Percentiles rank a stretch among this genome's conserved stretches.
phyloP scores from a whole-genome alignment of 345 rosid species.

The Turnera subulata region DNA sequence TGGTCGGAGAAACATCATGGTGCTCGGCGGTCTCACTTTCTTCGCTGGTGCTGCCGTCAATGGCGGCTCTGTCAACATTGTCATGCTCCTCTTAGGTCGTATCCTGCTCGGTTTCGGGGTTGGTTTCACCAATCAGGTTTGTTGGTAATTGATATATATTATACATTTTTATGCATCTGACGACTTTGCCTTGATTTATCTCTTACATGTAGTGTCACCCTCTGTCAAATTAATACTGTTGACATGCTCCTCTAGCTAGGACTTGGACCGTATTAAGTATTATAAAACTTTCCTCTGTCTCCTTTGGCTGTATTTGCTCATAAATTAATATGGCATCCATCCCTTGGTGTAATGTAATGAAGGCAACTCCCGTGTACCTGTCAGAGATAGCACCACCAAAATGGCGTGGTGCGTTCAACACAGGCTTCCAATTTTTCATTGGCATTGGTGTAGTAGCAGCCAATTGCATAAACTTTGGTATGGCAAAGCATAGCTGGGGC shows the following conservation, averaged over 20 bases:
- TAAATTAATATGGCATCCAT: too few relatives aligned
- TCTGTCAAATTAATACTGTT: too few relatives aligned
- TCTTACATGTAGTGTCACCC: too few relatives aligned
- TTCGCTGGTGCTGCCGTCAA: slow-evolving; percentile 68
- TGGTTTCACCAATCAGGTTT: slow-evolving; percentile 87
- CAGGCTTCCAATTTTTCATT: slow-evolving; percentile 74
- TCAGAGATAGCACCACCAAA: slow-evolving; percentile 81
- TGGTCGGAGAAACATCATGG: slow-evolving; percentile 70
- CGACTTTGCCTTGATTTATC: too few relatives aligned
- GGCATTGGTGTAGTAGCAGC: slow-evolving; percentile 66
- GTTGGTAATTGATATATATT: too few relatives aligned
- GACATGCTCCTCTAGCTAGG: too few relatives aligned
- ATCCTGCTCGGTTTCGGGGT: slow-evolving; percentile 83
- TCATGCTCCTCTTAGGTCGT: slow-evolving; percentile 82
- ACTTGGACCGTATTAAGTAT: too few relatives aligned
- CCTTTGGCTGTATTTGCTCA: too few relatives aligned
- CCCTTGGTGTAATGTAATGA: too few relatives aligned
- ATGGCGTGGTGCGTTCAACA: slow-evolving; percentile 86
- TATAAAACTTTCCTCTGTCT: too few relatives aligned
- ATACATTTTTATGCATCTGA: too few relatives aligned
- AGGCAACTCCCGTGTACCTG: slow-evolving; percentile 85
- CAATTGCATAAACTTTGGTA: slow-evolving; percentile 53
- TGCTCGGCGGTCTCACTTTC: slow-evolving; percentile 70
- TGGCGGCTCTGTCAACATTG: slow-evolving; percentile 55
- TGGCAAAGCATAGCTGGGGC: slow-evolving; percentile 55